phyloP scores from a whole-genome alignment of 805 yeast species.

The Kazachstania martiniae region DNA sequence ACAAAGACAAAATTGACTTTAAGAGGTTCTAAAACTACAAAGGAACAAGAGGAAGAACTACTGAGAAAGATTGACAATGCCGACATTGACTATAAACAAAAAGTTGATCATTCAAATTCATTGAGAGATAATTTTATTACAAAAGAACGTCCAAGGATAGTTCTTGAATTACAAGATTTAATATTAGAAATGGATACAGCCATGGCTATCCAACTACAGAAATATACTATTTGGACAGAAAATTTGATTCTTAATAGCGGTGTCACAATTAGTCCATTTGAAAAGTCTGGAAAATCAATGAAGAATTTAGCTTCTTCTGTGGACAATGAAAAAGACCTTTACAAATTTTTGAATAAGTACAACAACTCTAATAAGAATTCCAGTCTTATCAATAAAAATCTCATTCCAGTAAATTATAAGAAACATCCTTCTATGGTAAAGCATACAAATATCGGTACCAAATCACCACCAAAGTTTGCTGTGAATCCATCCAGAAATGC shows the following conservation, averaged over 20 bases:
- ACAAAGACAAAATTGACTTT: constrained; percentile 72
- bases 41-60: constrained; percentile 83
- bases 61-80: constrained; percentile 71
- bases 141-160: constrained; percentile 66
- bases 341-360: constrained; percentile 49
- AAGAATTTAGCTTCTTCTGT: constrained; percentile 63
- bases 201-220: constrained; percentile 75
- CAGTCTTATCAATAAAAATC: constrained; percentile 29
- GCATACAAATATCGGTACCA: constrained; percentile 14
- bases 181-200: constrained; percentile 86
- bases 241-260: constrained; percentile 77
- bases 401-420: constrained; percentile 59
- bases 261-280: constrained; percentile 66
- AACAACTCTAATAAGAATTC: constrained; percentile 27
- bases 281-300: constrained; percentile 47
- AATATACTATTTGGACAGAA: constrained; percentile 81
- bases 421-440: constrained; percentile 54
- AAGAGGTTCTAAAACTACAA: constrained; percentile 66
- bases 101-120: constrained; percentile 61
- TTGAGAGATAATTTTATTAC: constrained; percentile 62
- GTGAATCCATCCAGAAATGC: constrained; percentile 24
- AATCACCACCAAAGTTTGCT: constrained; percentile 19
- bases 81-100: constrained; percentile 75
- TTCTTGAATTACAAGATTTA: constrained; percentile 60
- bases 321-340: constrained; percentile 76